Percentiles rank a stretch among this genome's conserved stretches.
Evolutionary conservation across 148 eudicot species (phyloP).

Genomic region (Nepenthes mirabilis): DNA sequence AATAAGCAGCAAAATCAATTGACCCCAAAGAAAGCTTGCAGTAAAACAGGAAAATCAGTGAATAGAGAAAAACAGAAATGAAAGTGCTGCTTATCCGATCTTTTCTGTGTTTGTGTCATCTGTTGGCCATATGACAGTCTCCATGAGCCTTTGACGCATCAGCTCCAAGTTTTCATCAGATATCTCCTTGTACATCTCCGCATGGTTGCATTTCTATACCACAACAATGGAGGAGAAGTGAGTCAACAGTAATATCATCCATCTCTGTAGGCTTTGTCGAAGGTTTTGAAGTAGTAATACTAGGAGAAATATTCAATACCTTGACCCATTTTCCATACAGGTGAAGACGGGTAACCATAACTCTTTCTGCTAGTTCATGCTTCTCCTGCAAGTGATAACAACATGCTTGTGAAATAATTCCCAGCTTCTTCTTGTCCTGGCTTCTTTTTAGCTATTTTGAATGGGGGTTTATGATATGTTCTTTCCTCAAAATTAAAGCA

Average conservation of each 20-base stretch:
- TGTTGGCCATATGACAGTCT: conserved; percentile 78
- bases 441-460: too few relatives aligned
- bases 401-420: background rate
- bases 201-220: conserved; percentile 67
- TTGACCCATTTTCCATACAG: conserved; percentile 85
- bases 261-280: too few relatives aligned
- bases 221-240: background rate
- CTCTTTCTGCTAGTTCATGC: conserved; percentile 82
- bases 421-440: too few relatives aligned
- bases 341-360: conserved; percentile 85
- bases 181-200: conserved; percentile 60
- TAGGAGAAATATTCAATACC: conserved; percentile 20
- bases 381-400: conserved; percentile 38
- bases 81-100: conserved; percentile 13
- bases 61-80: background rate
- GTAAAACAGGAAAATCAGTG: too few relatives aligned
- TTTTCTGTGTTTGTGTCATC: conserved; percentile 67
- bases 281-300: background rate
- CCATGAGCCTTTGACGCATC: conserved; percentile 87
- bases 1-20: too few relatives aligned
- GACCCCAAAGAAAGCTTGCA: too few relatives aligned
- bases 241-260: background rate
- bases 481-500: too few relatives aligned
- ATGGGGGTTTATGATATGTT: too few relatives aligned
- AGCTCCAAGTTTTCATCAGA: conserved; percentile 82